phyloP scores from a whole-genome alignment of 495 filamentous ascomycete species.

The Penicillium riverlandense region DNA sequence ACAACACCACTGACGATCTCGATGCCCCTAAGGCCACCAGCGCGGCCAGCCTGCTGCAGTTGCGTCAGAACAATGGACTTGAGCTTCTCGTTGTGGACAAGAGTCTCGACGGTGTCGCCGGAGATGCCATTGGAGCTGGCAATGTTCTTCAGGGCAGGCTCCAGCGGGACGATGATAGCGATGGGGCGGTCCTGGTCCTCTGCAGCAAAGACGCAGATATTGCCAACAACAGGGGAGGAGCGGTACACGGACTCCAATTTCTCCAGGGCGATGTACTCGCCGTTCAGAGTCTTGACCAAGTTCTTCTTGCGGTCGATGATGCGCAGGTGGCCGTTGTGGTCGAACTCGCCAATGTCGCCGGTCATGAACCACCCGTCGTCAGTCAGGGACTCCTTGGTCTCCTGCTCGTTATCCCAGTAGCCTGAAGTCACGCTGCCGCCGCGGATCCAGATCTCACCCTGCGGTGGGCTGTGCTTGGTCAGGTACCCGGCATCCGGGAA shows the following conservation, averaged over 20 bases:
- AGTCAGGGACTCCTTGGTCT: slow-evolving; percentile 68
- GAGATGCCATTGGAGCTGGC: slow-evolving; percentile 64
- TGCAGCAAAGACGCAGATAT: slow-evolving; percentile 93
- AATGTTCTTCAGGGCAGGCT: slow-evolving; percentile 77
- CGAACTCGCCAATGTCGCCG: slow-evolving; percentile 90
- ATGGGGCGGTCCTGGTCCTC: slow-evolving; percentile 74
- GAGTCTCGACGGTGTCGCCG: slow-evolving; percentile 64
- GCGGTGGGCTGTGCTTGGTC: slow-evolving; percentile 79
- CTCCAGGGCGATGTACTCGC: slow-evolving; percentile 97
- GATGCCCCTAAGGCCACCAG: slow-evolving; percentile 72
- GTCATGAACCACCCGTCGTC: slow-evolving; percentile 93
- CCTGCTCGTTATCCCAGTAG: slow-evolving; percentile 79
- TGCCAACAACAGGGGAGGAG: slow-evolving; percentile 73
- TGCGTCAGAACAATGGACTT: slow-evolving; percentile 73
- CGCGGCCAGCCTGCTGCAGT: slow-evolving; percentile 66
- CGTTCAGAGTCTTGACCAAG: slow-evolving; percentile 88
- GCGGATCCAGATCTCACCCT: slow-evolving; percentile 91
- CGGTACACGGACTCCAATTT: slow-evolving; percentile 97
- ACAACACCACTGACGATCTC: slow-evolving; percentile 93
- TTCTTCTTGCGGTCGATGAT: slow-evolving; percentile 99
- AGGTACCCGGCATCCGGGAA: slow-evolving; percentile 90
- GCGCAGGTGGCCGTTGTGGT: slow-evolving; percentile 68
- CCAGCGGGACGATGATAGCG: slow-evolving; percentile 88
- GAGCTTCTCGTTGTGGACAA: slow-evolving; percentile 79
- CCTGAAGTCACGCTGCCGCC: slow-evolving; percentile 63